Conservation (phyloP, 805 yeast species). For the Pichia phayaonensis region DNA sequence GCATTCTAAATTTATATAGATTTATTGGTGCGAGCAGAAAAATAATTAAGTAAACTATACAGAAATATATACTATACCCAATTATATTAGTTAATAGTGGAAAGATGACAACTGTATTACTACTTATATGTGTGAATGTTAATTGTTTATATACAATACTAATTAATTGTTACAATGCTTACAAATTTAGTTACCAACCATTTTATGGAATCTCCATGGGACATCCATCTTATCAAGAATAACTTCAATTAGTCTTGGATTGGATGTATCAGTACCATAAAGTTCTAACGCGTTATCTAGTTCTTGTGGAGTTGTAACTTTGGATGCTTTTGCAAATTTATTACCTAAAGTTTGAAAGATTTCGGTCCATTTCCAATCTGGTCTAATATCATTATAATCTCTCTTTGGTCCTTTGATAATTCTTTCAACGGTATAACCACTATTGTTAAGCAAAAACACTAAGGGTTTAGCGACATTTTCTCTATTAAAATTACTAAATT, state of each 20-base stretch:
- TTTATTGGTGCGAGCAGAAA: too few species aligned
- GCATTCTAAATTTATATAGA: too few species aligned
- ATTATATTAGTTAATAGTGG: too few species aligned
- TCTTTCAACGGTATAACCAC: conserved; percentile 88
- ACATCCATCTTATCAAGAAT: conserved; percentile 51
- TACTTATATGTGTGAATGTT: background rate
- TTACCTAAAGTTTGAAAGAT: conserved; percentile 62
- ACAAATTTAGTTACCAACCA: conserved; percentile 22
- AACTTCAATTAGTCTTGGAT: conserved; percentile 47
- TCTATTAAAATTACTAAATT: conserved; percentile 29
- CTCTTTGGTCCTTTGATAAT: conserved; percentile 72
- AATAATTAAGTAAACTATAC: too few species aligned
- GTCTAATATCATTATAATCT: conserved; percentile 74
- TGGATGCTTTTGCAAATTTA: conserved; percentile 21
- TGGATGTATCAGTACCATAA: conserved; percentile 19
- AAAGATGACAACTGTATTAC: too few species aligned
- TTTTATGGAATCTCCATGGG: conserved; percentile 50
- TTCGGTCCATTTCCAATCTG: conserved; percentile 74
- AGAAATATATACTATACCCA: too few species aligned
- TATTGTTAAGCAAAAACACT: conserved; percentile 70
- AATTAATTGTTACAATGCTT: background rate
- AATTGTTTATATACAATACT: background rate
- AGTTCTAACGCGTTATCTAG: conserved; percentile 30
- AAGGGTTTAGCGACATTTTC: conserved; percentile 61
- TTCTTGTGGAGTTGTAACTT: conserved; percentile 33